Percentiles rank a stretch among this genome's conserved stretches.
Evolutionary conservation across 1,284 basidiomycete genomes (phyloP).

Genomic region (Pseudozyma sp.): DNA sequence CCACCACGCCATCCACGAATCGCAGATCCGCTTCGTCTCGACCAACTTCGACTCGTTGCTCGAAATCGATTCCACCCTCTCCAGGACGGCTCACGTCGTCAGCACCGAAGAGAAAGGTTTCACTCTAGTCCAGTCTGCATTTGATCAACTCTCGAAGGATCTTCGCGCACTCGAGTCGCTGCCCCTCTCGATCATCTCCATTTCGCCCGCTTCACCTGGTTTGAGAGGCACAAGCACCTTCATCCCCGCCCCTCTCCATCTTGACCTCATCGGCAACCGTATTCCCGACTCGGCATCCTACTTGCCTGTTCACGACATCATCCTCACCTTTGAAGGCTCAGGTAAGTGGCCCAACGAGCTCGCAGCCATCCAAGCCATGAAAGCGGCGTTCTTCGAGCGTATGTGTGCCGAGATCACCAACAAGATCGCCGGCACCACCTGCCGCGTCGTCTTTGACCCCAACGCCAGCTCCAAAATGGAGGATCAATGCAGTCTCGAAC

Average conservation of each 20-base stretch:
- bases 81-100: conserved; percentile 65
- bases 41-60: conserved; percentile 76
- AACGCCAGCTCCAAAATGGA: conserved; percentile 71
- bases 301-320: conserved; percentile 72
- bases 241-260: conserved; percentile 74
- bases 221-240: conserved; percentile 88
- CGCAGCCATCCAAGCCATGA: conserved; percentile 90
- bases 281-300: conserved; percentile 66
- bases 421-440: conserved; percentile 70
- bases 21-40: conserved; percentile 73
- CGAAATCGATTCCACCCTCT: conserved; percentile 69
- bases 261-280: conserved; percentile 60
- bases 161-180: conserved; percentile 81
- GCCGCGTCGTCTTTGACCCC: conserved; percentile 71
- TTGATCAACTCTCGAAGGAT: conserved; percentile 81
- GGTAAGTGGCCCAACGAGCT: conserved; percentile 96
- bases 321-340: conserved; percentile 77
- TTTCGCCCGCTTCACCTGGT: conserved; percentile 76
- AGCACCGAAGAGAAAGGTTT: conserved; percentile 72
- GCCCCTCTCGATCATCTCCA: conserved; percentile 82
- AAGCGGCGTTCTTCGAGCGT: conserved; percentile 79
- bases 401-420: conserved; percentile 54
- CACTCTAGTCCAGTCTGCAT: conserved; percentile 81
- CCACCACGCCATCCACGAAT: conserved; percentile 77
- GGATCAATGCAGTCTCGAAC: conserved; percentile 81